These are phyloP conservation scores for Ophiognomonia clavigignenti-juglandacearum DNA, from an alignment of 2,329 filamentous ascomycete genomes.

Conservation along the genomic window DNA sequence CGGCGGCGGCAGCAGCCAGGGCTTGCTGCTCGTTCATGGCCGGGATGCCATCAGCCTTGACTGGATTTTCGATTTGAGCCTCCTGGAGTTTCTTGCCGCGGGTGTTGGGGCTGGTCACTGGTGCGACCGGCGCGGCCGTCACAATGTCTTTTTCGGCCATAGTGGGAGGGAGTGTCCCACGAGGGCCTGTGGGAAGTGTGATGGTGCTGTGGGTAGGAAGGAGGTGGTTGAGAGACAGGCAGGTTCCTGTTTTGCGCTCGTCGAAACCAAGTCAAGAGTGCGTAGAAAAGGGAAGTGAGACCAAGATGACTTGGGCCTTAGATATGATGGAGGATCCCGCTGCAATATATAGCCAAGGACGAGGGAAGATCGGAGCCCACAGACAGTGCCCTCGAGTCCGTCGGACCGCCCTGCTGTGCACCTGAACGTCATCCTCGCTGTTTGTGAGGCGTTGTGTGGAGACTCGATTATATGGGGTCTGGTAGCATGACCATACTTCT, in stretches of 20 bases:
- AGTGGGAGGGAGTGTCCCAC: no score
- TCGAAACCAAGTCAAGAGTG: not conserved
- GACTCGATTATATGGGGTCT: no score
- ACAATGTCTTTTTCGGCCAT: constrained; percentile 10
- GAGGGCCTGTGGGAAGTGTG: no score
- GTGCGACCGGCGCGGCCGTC: constrained; percentile 12
- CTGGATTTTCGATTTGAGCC: constrained; percentile 22
- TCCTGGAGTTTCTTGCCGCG: constrained; percentile 15
- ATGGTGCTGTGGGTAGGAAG: not conserved
- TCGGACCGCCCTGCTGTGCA: not conserved
- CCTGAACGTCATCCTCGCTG: constrained; percentile 1
- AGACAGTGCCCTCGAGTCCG: not conserved
- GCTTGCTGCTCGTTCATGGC: constrained; percentile 27
- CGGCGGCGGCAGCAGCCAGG: constrained; percentile 30
- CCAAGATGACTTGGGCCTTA: not conserved
- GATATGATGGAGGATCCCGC: not conserved
- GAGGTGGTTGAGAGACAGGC: not conserved
- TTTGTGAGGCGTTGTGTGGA: constrained; percentile 10
- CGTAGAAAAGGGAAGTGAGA: not conserved
- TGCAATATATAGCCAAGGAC: constrained; percentile 1
- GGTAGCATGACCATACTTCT: constrained; percentile 6
- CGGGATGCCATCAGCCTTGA: constrained; percentile 16
- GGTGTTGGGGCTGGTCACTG: constrained; percentile 7
- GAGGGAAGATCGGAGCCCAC: not conserved
- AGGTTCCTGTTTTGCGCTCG: not conserved